These are phyloP conservation scores for Neoboletus subvelutipes DNA, from an alignment of 768 basidiomycete species.

Conservation along the genomic window DNA sequence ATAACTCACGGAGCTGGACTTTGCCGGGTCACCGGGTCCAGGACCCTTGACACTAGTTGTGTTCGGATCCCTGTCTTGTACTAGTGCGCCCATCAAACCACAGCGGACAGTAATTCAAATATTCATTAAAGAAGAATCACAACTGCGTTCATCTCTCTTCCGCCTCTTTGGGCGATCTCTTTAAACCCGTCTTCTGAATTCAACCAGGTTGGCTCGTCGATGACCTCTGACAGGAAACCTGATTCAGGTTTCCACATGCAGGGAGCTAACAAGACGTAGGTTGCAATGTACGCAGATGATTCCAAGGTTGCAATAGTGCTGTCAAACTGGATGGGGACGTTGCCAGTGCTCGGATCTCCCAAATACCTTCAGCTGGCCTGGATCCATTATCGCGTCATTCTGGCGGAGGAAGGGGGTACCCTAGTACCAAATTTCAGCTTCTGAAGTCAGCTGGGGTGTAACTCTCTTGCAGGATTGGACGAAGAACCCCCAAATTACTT, in stretches of 20 bases:
- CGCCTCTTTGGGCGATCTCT: background rate
- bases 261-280: background rate
- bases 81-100: background rate
- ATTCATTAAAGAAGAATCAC: background rate
- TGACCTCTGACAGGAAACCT: background rate
- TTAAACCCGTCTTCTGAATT: background rate
- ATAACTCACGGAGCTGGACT: no score
- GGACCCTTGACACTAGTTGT: no score
- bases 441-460: background rate
- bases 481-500: background rate
- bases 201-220: background rate
- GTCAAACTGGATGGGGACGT: background rate
- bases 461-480: background rate
- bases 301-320: background rate
- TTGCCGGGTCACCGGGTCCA: no score
- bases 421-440: background rate
- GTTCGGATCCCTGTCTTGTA: no score
- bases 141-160: background rate
- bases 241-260: background rate
- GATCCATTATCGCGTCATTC: background rate
- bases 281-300: background rate
- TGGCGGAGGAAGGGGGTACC: background rate
- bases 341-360: background rate
- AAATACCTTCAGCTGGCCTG: background rate
- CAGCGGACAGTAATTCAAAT: no score